Base-by-base conservation (phyloP, 2,329 filamentous ascomycete genomes). In the Colletotrichum truncatum region DNA sequence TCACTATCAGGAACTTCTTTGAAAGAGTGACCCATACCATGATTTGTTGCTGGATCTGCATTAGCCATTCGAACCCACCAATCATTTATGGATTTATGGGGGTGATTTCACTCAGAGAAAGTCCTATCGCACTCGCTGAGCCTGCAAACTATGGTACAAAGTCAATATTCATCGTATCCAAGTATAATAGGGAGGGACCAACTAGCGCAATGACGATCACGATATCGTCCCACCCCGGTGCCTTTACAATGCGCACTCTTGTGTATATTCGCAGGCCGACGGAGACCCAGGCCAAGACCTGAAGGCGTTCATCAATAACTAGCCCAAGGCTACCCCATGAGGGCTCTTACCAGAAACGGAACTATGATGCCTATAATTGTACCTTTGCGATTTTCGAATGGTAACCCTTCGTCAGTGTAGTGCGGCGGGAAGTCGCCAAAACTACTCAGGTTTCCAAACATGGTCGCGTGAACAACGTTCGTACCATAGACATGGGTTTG, bases 361-460 rank as follows among this genome's bases (percentile, higher is more conserved):
- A n/a, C 34, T 23, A 63, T 57, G 1, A 63, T 16, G 5, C 16
- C 59, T 14, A 63, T 18, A 3, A 63, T 49, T 11, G 59, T 63
- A 4, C 32, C 30, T 48, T 36, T 63, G 25, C 59, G 59, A 11
- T 63, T 63, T 6, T 26, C 23, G 3, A 49, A n/a, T 5, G 59
- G 52, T 21, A 63, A 28, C 4, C 52, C 59, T 25, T 63, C 52
- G 11, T 63, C 52, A 3, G 51, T 63, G 25, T 63, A 63, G 28
- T 63, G 32, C 14, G 41, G 9, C 8, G 51, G 43, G 2, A 63
- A 63, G 11, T 57, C 43, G 32, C 59, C 59, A 9, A 26, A 4
- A 8, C 52, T 28, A 7, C 51, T 63, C 7, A 63, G 34, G 30
- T 63, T 63, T 32, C 52, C 59, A 34, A 49, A 63, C 59, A 57